Evolutionary conservation across 306 rosid species (phyloP).

Genomic region (Geum urbanum): DNA sequence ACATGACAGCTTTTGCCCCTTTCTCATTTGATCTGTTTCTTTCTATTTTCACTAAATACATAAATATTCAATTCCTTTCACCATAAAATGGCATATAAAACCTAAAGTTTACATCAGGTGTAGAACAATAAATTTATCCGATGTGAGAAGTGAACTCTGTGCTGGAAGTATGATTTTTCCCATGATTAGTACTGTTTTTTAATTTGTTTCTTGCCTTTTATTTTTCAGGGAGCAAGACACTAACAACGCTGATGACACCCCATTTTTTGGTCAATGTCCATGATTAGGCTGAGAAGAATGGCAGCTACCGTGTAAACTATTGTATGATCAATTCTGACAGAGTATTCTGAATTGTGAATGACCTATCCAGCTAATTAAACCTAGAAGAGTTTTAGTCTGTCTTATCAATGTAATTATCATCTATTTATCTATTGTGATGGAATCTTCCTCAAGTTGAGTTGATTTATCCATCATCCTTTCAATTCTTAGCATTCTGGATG

Average conservation of each 20-base stretch:
- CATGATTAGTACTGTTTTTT: slow-evolving; percentile 23
- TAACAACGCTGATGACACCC: slow-evolving; percentile 31
- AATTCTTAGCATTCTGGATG: neutral
- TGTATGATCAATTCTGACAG: slow-evolving; percentile 18
- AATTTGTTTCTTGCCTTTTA: slow-evolving; percentile 28
- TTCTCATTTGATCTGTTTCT: too few relatives aligned
- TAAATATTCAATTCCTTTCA: neutral
- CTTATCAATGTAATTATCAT: slow-evolving; percentile 1
- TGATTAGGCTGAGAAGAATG: slow-evolving; percentile 28
- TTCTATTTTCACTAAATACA: neutral
- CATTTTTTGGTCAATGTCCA: slow-evolving; percentile 12
- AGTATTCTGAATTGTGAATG: slow-evolving; percentile 18
- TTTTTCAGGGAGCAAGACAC: slow-evolving; percentile 62
- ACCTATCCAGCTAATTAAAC: slow-evolving; percentile 9
- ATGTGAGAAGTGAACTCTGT: neutral
- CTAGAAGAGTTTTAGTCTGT: neutral
- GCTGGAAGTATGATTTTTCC: neutral
- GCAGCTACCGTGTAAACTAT: slow-evolving; percentile 18
- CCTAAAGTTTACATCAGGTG: neutral
- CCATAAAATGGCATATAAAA: neutral
- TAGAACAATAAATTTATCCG: neutral
- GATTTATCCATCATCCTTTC: neutral
- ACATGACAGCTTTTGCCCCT: too few relatives aligned
- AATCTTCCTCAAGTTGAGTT: neutral
- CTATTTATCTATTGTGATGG: neutral